Percentiles rank a stretch among this genome's conserved stretches.
phyloP scores from a whole-genome alignment of 768 basidiomycete species.

The Boletus subcaerulescens region DNA sequence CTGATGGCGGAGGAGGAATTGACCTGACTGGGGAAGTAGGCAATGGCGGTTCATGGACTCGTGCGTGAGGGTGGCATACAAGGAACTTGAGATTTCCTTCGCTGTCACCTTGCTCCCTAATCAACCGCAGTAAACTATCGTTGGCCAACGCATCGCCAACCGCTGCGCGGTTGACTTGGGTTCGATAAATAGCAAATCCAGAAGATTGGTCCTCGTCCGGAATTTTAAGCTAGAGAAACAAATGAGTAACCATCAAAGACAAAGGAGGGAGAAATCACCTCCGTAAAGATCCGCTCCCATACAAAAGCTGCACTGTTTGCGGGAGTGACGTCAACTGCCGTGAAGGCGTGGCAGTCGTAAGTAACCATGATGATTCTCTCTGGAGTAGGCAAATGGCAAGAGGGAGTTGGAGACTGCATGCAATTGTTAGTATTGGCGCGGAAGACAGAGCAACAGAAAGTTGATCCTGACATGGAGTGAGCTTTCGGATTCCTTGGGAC shows the following conservation, averaged over 20 bases:
- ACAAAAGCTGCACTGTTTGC: conserved; percentile 66
- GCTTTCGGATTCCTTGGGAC: conserved; percentile 23
- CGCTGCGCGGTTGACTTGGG: conserved; percentile 78
- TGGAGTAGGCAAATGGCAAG: conserved; percentile 31
- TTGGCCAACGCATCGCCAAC: conserved; percentile 71
- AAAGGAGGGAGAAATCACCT: conserved; percentile 44
- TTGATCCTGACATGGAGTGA: conserved; percentile 24
- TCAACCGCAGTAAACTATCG: conserved; percentile 69
- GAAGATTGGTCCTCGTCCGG: conserved; percentile 74
- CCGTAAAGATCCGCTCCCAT: conserved; percentile 76
- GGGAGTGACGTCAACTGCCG: conserved; percentile 66
- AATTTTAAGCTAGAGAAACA: conserved; percentile 59
- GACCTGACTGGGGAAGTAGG: conserved; percentile 42
- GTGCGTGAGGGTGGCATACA: conserved; percentile 62
- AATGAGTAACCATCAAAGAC: conserved; percentile 2
- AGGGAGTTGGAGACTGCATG: conserved; percentile 30
- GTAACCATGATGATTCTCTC: conserved; percentile 60
- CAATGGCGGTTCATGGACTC: conserved; percentile 52
- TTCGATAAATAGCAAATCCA: conserved; percentile 79
- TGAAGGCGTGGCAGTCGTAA: conserved; percentile 71
- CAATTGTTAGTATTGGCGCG: conserved; percentile 9
- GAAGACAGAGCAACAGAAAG: conserved; percentile 1
- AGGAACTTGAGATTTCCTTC: conserved; percentile 84
- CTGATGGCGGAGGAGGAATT: conserved; percentile 50
- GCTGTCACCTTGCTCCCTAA: conserved; percentile 68